Evolutionary conservation across 148 eudicot species (phyloP).

Genomic region (Vaccinium darrowii): DNA sequence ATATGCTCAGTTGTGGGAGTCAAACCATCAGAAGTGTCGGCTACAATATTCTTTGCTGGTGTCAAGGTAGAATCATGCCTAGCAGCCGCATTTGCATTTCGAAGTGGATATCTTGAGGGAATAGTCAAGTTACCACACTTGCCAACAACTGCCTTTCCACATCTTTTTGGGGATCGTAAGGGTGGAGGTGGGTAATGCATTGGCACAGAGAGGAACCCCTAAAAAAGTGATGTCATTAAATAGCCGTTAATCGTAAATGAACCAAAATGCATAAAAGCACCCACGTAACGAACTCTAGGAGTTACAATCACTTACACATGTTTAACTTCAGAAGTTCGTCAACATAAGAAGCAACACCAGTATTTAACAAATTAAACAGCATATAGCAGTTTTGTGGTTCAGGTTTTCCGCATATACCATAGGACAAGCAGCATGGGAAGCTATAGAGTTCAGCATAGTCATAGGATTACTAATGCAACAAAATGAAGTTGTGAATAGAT

Average conservation of each 20-base stretch:
- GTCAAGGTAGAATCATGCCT: not conserved
- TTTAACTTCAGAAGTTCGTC: not conserved
- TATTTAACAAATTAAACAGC: not conserved
- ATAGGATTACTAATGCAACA: not conserved
- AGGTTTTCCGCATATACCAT: not conserved
- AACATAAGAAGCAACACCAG: not conserved
- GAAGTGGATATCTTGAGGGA: not conserved
- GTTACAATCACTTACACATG: not conserved
- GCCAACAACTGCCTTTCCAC: not conserved
- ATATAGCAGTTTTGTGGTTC: not conserved
- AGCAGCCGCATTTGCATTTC: not conserved
- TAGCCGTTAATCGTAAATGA: not conserved
- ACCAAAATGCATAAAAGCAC: not conserved
- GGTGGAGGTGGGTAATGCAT: not conserved
- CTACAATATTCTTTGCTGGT: not conserved
- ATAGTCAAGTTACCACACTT: not conserved
- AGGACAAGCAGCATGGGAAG: not conserved
- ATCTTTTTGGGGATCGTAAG: not conserved
- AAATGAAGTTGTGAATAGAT: not conserved
- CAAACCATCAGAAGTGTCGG: not conserved
- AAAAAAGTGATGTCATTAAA: not conserved
- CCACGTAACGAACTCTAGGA: not conserved
- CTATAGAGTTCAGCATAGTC: not conserved
- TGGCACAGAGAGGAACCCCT: slow-evolving; percentile 3
- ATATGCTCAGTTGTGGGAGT: not conserved